Evolutionary conservation across 371 early-diverging fungal genomes (phyloP).

Genomic region (Rhizopus arrhizus): DNA sequence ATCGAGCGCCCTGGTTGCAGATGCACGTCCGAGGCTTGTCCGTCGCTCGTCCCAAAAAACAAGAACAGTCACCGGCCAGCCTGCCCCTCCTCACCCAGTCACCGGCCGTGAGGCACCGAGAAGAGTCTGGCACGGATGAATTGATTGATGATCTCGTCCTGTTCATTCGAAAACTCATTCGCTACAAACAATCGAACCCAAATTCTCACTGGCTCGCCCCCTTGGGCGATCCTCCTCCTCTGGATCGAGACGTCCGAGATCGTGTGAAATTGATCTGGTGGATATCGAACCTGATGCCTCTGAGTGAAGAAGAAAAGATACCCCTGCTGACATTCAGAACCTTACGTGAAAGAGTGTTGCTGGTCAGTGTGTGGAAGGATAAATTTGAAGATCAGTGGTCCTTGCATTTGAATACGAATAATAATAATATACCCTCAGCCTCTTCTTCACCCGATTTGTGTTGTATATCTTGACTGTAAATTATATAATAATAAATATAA

Average conservation of each 20-base stretch:
- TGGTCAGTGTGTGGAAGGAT: constrained; percentile 47
- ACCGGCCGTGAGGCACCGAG: background rate
- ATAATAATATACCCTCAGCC: background rate
- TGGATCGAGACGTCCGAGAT: constrained; percentile 23
- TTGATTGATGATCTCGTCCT: constrained; percentile 22
- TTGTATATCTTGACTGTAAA: constrained; percentile 18
- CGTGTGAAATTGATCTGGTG: constrained; percentile 55
- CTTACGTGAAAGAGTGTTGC: constrained; percentile 49
- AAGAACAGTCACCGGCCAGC: background rate
- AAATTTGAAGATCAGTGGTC: constrained; percentile 38
- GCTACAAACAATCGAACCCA: constrained; percentile 5
- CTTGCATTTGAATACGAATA: constrained; percentile 9
- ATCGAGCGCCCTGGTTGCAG: constrained; percentile 34
- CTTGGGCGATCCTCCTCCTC: constrained; percentile 25
- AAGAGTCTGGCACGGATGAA: constrained; percentile 29
- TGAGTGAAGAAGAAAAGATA: constrained; percentile 51
- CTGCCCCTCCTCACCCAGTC: too few relatives aligned
- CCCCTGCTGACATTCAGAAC: constrained; percentile 42
- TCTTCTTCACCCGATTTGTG: constrained; percentile 8
- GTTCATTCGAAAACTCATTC: constrained; percentile 22
- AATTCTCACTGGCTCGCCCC: constrained; percentile 20
- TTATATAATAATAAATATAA: background rate
- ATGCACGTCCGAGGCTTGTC: constrained; percentile 32
- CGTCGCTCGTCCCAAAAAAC: constrained; percentile 15
- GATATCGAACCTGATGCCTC: constrained; percentile 57